phyloP scores from a whole-genome alignment of 192 early-diverging fungal species.

The Dimargaris cristalligena region DNA sequence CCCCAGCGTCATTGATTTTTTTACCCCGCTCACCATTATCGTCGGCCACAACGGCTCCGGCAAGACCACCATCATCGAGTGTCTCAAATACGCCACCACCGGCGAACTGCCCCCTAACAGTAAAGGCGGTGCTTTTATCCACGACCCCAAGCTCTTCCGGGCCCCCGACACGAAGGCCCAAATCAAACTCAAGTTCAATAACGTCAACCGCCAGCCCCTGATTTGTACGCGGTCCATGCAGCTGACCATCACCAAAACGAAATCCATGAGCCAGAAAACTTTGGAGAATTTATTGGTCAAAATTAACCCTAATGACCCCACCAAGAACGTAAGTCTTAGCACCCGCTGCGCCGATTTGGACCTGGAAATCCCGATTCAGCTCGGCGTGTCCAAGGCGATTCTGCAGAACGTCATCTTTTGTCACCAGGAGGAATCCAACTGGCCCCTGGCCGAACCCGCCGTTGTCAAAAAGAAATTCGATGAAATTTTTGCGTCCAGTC shows the following conservation, averaged over 20 bases:
- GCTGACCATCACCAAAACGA: slow-evolving; percentile 44
- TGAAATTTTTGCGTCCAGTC: slow-evolving; percentile 87
- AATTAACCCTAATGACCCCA: slow-evolving; percentile 33
- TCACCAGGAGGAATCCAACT: slow-evolving; percentile 95
- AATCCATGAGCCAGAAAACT: slow-evolving; percentile 41
- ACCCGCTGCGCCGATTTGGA: slow-evolving; percentile 76
- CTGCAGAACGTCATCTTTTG: slow-evolving; percentile 98
- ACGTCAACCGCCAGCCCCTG: slow-evolving; percentile 54
- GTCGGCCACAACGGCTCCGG: slow-evolving; percentile 92
- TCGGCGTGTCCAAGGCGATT: slow-evolving; percentile 83
- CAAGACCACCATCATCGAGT: slow-evolving; percentile 97
- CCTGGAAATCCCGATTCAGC: slow-evolving; percentile 56
- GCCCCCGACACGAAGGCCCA: slow-evolving; percentile 78
- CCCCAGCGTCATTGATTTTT: slow-evolving; percentile 62
- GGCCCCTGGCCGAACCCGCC: slow-evolving; percentile 82
- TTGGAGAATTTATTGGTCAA: slow-evolving; percentile 58
- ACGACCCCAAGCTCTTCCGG: slow-evolving; percentile 80
- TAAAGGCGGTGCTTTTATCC: slow-evolving; percentile 77
- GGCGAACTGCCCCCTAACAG: slow-evolving; percentile 80
- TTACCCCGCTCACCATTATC: slow-evolving; percentile 83
- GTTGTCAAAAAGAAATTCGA: slow-evolving; percentile 93
- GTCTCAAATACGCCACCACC: slow-evolving; percentile 87
- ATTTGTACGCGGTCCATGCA: slow-evolving; percentile 61
- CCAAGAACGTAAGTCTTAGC: slow-evolving; percentile 51
- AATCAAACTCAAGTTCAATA: slow-evolving; percentile 69